Base-by-base conservation (phyloP, 169 alveolate genomes). In the Cryptosporidium xiaoi region DNA sequence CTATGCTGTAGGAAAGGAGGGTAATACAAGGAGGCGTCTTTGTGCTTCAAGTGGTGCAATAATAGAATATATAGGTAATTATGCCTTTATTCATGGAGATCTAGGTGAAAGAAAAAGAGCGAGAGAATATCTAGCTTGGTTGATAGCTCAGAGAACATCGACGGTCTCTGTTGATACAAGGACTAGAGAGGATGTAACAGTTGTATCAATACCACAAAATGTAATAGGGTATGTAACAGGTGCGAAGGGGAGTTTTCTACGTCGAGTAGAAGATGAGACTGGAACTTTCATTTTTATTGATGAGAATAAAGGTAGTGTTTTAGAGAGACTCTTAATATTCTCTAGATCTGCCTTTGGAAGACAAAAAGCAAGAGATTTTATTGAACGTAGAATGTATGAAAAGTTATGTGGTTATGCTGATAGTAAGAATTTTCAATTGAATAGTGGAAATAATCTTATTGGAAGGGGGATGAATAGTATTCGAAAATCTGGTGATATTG, bases 41-140 rank as follows among this genome's bases (percentile, higher is more conserved):
- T 91, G 92, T 40, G 71, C 91, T 16, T 91, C 94, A 0, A 83
- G 93, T n/a, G 94, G 94, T 15, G 91, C 92, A 3, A 66, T 91
- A 10, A 53, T 91, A 82, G 94, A 91, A 64, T 91, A 91, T 31
- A 91, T 91, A 15, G 91, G 91, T n/a, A 69, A 83, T 24, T 69
- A 64, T 62, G 91, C 91, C 6, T 83, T 67, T 62, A 83, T 83
- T 31, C 65, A 71, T 33, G 91, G 91, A 3, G 84, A 64, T 44
- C 33, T 69, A 55, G 51, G 67, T 44, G 91, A 83, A 65, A 83
- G 91, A 53, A 71, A 77, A 4, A 83, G 91, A 24, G 91, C 87
- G 65, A 66, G 55, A 24, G 91, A 83, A 16, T 83, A 83, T 51
- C 51, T 83, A 65, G 64, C 71, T 53, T 83, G 83, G 82, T 53